These are phyloP conservation scores for Pseudogymnoascus verrucosus DNA, from an alignment of 2,329 filamentous ascomycete genomes.

Conservation along the genomic window DNA sequence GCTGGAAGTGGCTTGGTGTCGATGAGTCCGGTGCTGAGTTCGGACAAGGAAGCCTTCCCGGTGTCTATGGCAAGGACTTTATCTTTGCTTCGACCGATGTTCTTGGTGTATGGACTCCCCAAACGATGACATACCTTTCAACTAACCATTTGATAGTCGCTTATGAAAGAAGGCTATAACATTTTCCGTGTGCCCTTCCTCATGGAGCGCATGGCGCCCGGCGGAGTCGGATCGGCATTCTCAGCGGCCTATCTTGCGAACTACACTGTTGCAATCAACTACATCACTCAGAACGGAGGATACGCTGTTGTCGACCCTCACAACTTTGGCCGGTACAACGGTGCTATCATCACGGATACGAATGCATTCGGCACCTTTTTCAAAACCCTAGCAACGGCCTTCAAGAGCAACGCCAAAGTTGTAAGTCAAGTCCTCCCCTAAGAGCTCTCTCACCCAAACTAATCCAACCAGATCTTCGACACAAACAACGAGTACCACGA, in stretches of 20 bases:
- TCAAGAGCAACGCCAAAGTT: slow-evolving; percentile 31
- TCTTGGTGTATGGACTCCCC: neutral
- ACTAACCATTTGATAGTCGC: neutral
- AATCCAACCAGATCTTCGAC: slow-evolving; percentile 27
- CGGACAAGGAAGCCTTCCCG: slow-evolving; percentile 47
- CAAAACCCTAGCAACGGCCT: slow-evolving; percentile 32
- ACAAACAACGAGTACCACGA: slow-evolving; percentile 40
- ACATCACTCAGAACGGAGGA: slow-evolving; percentile 35
- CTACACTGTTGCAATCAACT: slow-evolving; percentile 33
- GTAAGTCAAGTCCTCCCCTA: slow-evolving; percentile 27
- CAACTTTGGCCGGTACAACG: slow-evolving; percentile 43
- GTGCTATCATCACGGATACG: slow-evolving; percentile 30
- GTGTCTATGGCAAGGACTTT: slow-evolving; percentile 48
- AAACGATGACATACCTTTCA: neutral
- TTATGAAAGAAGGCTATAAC: slow-evolving; percentile 30
- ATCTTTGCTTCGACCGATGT: slow-evolving; percentile 30
- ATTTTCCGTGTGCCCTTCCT: slow-evolving; percentile 48
- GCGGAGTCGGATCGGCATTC: slow-evolving; percentile 35
- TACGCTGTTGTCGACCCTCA: slow-evolving; percentile 42
- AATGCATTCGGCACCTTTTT: slow-evolving; percentile 34
- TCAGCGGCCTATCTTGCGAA: slow-evolving; percentile 36
- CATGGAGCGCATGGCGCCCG: slow-evolving; percentile 48
- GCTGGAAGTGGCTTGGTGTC: slow-evolving; percentile 15
- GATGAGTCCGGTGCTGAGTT: slow-evolving; percentile 54
- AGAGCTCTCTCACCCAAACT: slow-evolving; percentile 23